phyloP scores from a whole-genome alignment of 345 rosid species.

The Rhodamnia argentea region DNA sequence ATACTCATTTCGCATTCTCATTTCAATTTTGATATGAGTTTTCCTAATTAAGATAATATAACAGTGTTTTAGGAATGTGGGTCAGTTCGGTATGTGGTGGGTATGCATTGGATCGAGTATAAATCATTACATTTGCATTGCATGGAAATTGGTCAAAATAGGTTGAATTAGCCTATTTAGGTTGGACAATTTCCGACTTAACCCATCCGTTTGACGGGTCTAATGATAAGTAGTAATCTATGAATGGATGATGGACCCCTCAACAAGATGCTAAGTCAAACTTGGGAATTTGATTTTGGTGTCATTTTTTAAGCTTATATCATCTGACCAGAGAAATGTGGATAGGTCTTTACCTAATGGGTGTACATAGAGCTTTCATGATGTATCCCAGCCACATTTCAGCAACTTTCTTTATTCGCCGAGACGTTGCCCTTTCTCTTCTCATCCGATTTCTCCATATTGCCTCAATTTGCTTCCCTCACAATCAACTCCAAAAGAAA shows the following conservation, averaged over 20 bases:
- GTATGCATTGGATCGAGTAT: too few relatives aligned
- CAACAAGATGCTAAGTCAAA: not conserved
- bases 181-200: too few relatives aligned
- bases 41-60: too few relatives aligned
- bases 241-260: not conserved
- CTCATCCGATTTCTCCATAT: too few relatives aligned
- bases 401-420: not conserved
- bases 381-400: not conserved
- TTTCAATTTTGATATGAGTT: too few relatives aligned
- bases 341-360: not conserved
- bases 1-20: too few relatives aligned
- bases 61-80: too few relatives aligned
- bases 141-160: too few relatives aligned
- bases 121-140: too few relatives aligned
- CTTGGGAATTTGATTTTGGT: not conserved
- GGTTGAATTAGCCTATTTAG: too few relatives aligned
- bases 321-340: not conserved
- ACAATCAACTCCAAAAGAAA: not conserved
- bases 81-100: too few relatives aligned
- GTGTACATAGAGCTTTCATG: not conserved
- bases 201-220: too few relatives aligned
- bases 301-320: not conserved
- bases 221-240: not conserved
- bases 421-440: not conserved
- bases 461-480: not conserved